phyloP scores from a whole-genome alignment of 169 alveolate genomes.

The Plasmodium inui region DNA sequence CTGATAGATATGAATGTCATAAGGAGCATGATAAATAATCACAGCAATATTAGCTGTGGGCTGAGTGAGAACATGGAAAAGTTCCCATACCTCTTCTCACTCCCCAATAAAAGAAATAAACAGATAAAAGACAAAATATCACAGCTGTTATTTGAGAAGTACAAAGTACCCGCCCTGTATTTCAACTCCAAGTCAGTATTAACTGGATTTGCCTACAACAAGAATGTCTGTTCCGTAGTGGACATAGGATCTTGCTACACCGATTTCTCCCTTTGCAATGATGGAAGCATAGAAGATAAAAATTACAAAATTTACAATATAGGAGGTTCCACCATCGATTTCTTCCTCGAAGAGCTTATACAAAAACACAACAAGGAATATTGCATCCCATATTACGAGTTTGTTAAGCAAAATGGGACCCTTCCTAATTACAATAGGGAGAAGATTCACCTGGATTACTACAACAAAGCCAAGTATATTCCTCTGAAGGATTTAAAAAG shows the following conservation, averaged over 20 bases:
- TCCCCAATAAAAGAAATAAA: constrained; percentile 59
- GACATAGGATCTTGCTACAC: constrained; percentile 63
- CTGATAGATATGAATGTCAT: constrained; percentile 19
- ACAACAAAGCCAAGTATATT: constrained; percentile 43
- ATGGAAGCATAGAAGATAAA: constrained; percentile 39
- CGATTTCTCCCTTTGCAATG: constrained; percentile 52
- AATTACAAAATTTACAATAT: constrained; percentile 64
- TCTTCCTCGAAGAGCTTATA: constrained; percentile 22
- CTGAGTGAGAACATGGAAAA: constrained; percentile 38
- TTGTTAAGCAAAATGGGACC: neutral
- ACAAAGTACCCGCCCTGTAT: constrained; percentile 37
- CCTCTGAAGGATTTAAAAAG: constrained; percentile 63
- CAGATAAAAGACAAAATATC: constrained; percentile 42
- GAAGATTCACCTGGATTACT: constrained; percentile 20
- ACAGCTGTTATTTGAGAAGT: constrained; percentile 49
- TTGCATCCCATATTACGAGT: constrained; percentile 40
- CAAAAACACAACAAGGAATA: constrained; percentile 40
- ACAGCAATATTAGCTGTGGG: constrained; percentile 45
- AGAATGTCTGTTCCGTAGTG: constrained; percentile 32
- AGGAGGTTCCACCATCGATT: constrained; percentile 43
- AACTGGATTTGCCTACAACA: constrained; percentile 58
- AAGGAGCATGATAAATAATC: constrained; percentile 44
- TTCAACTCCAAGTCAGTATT: constrained; percentile 39
- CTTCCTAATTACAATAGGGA: neutral
- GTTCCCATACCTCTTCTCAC: constrained; percentile 47